Evolutionary conservation across 345 rosid genomes (phyloP).

Genomic region (Capsella bursapastoris): DNA sequence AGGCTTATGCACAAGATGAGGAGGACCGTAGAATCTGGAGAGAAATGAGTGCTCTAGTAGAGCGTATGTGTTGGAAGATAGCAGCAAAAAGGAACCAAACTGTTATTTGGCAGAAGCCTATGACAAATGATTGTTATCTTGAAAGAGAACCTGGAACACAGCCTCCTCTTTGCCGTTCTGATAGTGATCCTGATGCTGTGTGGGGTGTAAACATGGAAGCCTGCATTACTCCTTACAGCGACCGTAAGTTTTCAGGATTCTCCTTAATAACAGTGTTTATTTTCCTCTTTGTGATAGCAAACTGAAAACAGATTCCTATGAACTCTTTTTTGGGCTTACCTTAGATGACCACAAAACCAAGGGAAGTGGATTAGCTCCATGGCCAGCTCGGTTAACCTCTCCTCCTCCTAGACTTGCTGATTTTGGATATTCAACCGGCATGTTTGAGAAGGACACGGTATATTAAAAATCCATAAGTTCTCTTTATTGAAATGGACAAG

Average conservation of each 20-base stretch:
- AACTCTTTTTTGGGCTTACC: constrained; percentile 29
- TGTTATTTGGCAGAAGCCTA: constrained; percentile 87
- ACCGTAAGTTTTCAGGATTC: constrained; percentile 59
- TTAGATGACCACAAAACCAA: constrained; percentile 71
- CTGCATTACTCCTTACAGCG: constrained; percentile 76
- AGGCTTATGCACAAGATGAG: constrained; percentile 95
- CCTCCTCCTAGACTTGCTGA: constrained; percentile 87
- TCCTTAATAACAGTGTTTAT: neutral
- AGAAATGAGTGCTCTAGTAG: constrained; percentile 89
- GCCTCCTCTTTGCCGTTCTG: constrained; percentile 83
- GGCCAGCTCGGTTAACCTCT: constrained; percentile 85
- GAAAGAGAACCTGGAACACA: constrained; percentile 72
- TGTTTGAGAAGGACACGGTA: constrained; percentile 88
- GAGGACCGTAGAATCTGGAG: constrained; percentile 90
- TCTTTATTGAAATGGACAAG: neutral
- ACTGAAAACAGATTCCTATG: neutral
- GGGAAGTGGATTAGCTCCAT: constrained; percentile 90
- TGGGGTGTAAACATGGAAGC: constrained; percentile 86
- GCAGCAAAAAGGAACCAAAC: constrained; percentile 87
- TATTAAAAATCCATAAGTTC: neutral
- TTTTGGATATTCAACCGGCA: constrained; percentile 74
- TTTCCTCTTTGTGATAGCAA: neutral
- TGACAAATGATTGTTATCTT: constrained; percentile 80
- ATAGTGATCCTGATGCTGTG: constrained; percentile 81
- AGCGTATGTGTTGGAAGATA: constrained; percentile 91